Evolutionary conservation across 768 basidiomycete genomes (phyloP).

Genomic region (Podaxis sp.): DNA sequence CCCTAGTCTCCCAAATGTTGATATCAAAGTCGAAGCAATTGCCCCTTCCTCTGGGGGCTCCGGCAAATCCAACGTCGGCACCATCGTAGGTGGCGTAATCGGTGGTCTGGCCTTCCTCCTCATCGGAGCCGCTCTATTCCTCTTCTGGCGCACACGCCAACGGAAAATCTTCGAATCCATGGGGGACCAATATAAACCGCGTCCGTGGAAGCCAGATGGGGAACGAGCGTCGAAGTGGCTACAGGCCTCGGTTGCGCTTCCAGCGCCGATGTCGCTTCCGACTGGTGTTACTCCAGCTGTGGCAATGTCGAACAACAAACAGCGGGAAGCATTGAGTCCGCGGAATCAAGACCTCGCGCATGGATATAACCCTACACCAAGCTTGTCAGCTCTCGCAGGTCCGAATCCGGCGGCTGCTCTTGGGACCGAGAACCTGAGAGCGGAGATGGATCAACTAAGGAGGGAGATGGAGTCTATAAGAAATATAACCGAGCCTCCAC

Average conservation of each 20-base stretch:
- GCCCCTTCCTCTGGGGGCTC: background rate
- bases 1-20: conserved; percentile 1
- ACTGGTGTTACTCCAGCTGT: background rate
- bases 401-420: background rate
- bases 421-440: conserved; percentile 1
- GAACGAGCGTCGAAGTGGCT: background rate
- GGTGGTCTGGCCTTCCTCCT: conserved; percentile 11
- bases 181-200: background rate
- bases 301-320: background rate
- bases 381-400: background rate
- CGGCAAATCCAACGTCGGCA: conserved; percentile 9
- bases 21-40: background rate
- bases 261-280: background rate
- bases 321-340: background rate
- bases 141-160: conserved; percentile 5
- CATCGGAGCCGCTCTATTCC: background rate
- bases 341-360: background rate
- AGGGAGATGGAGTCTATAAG: conserved; percentile 8
- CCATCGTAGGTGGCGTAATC: conserved; percentile 16
- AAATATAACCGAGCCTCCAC: background rate
- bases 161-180: background rate
- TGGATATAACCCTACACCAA: background rate
- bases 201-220: background rate
- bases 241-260: background rate
- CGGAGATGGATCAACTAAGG: conserved; percentile 6